phyloP scores from a whole-genome alignment of 805 yeast genomes.

The Candida methanosorbosa region DNA sequence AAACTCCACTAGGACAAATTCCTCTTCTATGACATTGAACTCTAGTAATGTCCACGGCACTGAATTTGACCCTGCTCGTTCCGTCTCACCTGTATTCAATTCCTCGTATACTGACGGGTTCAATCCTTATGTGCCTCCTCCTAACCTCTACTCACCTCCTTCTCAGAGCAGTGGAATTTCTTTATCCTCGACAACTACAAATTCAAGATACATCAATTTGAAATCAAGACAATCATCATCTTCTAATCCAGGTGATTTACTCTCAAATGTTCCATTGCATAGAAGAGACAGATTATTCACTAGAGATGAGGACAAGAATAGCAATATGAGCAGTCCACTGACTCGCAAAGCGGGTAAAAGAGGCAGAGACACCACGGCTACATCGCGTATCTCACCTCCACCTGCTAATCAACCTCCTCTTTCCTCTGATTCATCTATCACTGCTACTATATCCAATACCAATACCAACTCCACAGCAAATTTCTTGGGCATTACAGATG shows the following conservation, averaged over 20 bases:
- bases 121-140: no score
- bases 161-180: background rate
- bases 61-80: background rate
- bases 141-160: background rate
- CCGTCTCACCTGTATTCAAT: background rate
- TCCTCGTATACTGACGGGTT: background rate
- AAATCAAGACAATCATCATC: conserved; percentile 42
- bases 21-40: background rate
- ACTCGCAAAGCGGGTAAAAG: no score
- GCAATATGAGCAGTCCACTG: background rate
- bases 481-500: conserved; percentile 10
- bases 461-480: no score
- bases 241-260: conserved; percentile 74
- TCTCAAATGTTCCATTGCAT: conserved; percentile 67
- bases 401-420: no score
- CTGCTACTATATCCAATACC: no score
- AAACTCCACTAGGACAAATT: background rate
- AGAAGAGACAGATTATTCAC: conserved; percentile 6
- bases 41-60: no score
- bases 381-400: no score
- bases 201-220: conserved; percentile 41
- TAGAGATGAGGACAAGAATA: background rate
- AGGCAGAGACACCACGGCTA: no score
- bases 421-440: no score
- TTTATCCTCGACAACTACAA: background rate